Evolutionary conservation across 2,329 filamentous ascomycete species (phyloP).

Genomic region (Neonectria faginata): DNA sequence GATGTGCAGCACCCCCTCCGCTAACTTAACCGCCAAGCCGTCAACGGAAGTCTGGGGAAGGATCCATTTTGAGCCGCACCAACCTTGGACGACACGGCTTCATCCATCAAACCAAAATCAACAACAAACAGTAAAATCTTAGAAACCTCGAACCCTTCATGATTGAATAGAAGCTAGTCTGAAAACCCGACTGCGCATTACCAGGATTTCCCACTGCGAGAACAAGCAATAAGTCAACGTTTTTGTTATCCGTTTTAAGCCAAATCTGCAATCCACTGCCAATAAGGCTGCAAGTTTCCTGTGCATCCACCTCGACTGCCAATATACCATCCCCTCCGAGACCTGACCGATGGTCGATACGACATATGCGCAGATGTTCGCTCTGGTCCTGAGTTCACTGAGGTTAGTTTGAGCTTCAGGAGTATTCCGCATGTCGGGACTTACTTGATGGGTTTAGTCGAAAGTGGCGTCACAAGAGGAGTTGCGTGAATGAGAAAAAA

Average conservation of each 20-base stretch:
- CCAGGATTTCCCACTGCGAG: not conserved
- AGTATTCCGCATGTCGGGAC: not conserved
- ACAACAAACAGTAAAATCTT: not conserved
- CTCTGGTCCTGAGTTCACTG: not conserved
- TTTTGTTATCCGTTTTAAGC: not conserved
- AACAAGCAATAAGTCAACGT: not conserved
- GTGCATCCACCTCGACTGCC: not conserved
- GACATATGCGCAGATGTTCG: not conserved
- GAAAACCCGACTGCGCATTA: not conserved
- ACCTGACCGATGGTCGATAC: not conserved
- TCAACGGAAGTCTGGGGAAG: constrained; percentile 19
- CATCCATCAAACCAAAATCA: not conserved
- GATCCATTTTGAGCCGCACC: constrained; percentile 16
- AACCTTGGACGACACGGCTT: constrained; percentile 26
- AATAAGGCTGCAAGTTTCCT: not conserved
- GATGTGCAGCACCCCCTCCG: constrained; percentile 14
- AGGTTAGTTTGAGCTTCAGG: not conserved
- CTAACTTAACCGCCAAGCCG: constrained; percentile 3
- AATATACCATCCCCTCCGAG: not conserved
- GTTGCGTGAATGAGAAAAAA: not conserved
- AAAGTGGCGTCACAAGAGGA: not conserved
- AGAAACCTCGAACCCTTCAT: not conserved
- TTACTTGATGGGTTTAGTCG: constrained; percentile 21
- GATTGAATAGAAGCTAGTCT: not conserved
- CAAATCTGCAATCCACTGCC: not conserved